A percentile compares a stretch with the other conserved stretches of the same genome.
Conservation (phyloP, 495 filamentous ascomycete genomes). For the Hypoxylon cercidicola region DNA sequence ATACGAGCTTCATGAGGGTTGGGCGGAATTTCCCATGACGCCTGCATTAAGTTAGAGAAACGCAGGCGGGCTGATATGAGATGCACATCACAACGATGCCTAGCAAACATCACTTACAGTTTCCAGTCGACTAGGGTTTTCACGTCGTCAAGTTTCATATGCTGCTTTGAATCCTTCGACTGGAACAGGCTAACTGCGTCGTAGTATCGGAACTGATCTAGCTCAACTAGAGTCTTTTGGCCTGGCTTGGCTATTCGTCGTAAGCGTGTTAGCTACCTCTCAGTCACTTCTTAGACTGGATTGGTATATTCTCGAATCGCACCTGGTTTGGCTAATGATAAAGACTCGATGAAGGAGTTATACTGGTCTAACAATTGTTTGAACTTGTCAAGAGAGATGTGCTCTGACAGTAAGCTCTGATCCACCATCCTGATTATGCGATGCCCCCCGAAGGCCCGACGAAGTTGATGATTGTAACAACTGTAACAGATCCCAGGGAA, state of each 20-base stretch:
- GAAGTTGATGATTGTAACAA: too few species aligned
- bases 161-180: slow-evolving; percentile 33
- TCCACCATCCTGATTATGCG: slow-evolving; percentile 26
- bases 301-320: slow-evolving; percentile 23
- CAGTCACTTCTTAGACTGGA: not conserved
- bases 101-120: slow-evolving; percentile 63
- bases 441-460: not conserved
- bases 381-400: slow-evolving; percentile 51
- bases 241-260: slow-evolving; percentile 49
- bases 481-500: too few species aligned
- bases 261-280: slow-evolving; percentile 19
- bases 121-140: slow-evolving; percentile 79
- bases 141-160: slow-evolving; percentile 56
- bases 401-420: slow-evolving; percentile 38
- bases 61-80: slow-evolving; percentile 3
- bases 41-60: slow-evolving; percentile 39
- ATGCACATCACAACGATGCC: slow-evolving; percentile 8
- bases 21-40: slow-evolving; percentile 78
- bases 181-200: slow-evolving; percentile 53
- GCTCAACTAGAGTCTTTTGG: slow-evolving; percentile 56
- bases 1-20: slow-evolving; percentile 70
- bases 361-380: slow-evolving; percentile 48
- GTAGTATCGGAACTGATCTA: slow-evolving; percentile 62
- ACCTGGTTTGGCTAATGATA: slow-evolving; percentile 55
- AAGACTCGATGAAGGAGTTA: slow-evolving; percentile 50